A percentile compares a stretch with the other conserved stretches of the same genome.
Conservation (phyloP, 1,284 basidiomycete species). For the Hymenochaete sp. region DNA sequence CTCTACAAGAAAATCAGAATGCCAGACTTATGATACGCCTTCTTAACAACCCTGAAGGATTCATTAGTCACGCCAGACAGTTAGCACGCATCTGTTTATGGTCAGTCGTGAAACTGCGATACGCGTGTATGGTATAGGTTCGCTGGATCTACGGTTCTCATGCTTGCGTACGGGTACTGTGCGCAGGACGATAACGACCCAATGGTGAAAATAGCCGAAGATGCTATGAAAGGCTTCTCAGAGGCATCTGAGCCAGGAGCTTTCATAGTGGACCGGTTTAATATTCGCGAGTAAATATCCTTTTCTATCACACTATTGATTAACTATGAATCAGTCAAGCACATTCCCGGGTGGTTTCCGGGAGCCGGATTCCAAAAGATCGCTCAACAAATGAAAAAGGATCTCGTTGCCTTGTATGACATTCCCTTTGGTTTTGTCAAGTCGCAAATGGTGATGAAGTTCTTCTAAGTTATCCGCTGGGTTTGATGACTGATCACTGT, state of each 20-base stretch:
- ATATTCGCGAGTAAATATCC: slow-evolving; percentile 21
- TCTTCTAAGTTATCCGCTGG: background rate
- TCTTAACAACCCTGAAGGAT: slow-evolving; percentile 26
- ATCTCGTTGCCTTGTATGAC: slow-evolving; percentile 28
- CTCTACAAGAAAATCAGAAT: slow-evolving; percentile 27
- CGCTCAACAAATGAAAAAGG: slow-evolving; percentile 25
- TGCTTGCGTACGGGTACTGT: slow-evolving; percentile 33
- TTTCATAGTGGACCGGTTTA: slow-evolving; percentile 32
- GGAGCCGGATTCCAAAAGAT: slow-evolving; percentile 27
- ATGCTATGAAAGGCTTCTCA: slow-evolving; percentile 35
- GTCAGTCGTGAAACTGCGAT: background rate
- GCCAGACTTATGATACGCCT: slow-evolving; percentile 27
- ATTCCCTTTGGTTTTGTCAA: slow-evolving; percentile 29
- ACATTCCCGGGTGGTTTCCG: slow-evolving; percentile 32
- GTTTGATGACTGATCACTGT: background rate
- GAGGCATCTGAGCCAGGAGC: slow-evolving; percentile 33
- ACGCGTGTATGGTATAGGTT: slow-evolving; percentile 22
- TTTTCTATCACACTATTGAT: slow-evolving; percentile 1
- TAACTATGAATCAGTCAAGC: slow-evolving; percentile 23
- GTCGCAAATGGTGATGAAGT: slow-evolving; percentile 25
- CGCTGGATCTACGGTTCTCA: slow-evolving; percentile 31
- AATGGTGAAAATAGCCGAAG: slow-evolving; percentile 32
- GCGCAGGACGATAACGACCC: slow-evolving; percentile 27
- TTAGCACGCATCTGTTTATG: slow-evolving; percentile 20
- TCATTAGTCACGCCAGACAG: slow-evolving; percentile 28